These are phyloP conservation scores for Cyathus striatus DNA, from an alignment of 768 basidiomycete genomes.

Conservation along the genomic window DNA sequence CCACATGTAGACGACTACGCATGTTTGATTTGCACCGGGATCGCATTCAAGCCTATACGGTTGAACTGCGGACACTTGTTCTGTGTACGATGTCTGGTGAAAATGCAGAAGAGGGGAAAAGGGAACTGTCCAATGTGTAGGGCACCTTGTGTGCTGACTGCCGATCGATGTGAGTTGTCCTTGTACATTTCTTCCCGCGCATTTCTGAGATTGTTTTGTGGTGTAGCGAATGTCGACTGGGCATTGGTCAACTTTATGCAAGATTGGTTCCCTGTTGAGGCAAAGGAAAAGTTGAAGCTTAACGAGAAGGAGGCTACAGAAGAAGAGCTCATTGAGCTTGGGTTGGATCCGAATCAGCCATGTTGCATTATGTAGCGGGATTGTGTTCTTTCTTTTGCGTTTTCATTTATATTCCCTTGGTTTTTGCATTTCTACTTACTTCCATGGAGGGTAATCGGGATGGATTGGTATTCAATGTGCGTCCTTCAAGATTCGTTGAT, in stretches of 20 bases:
- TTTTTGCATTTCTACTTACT: too few relatives aligned
- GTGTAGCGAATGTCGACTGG: constrained; percentile 66
- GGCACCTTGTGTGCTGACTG: constrained; percentile 67
- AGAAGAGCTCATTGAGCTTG: constrained; percentile 66
- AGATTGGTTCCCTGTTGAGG: constrained; percentile 88
- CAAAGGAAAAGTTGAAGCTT: constrained; percentile 63
- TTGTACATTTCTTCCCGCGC: background rate
- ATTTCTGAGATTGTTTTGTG: too few relatives aligned
- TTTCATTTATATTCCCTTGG: too few relatives aligned
- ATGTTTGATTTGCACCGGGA: constrained; percentile 82
- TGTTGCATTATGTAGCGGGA: constrained; percentile 39
- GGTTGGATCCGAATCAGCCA: constrained; percentile 40
- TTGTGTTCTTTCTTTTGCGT: too few relatives aligned
- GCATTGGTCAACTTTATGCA: constrained; percentile 82
- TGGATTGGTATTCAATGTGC: too few relatives aligned
- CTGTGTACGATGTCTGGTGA: constrained; percentile 77
- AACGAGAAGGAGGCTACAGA: constrained; percentile 71
- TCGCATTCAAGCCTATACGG: constrained; percentile 91
- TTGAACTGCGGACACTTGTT: constrained; percentile 77
- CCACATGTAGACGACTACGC: constrained; percentile 81
- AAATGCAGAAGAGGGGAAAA: constrained; percentile 82
- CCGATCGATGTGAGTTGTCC: constrained; percentile 68
- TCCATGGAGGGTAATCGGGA: too few relatives aligned
- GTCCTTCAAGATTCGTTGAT: too few relatives aligned
- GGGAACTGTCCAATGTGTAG: constrained; percentile 84